These are phyloP conservation scores for Metrosideros polymorpha DNA, from an alignment of 441 rosid species.

Conservation along the genomic window DNA sequence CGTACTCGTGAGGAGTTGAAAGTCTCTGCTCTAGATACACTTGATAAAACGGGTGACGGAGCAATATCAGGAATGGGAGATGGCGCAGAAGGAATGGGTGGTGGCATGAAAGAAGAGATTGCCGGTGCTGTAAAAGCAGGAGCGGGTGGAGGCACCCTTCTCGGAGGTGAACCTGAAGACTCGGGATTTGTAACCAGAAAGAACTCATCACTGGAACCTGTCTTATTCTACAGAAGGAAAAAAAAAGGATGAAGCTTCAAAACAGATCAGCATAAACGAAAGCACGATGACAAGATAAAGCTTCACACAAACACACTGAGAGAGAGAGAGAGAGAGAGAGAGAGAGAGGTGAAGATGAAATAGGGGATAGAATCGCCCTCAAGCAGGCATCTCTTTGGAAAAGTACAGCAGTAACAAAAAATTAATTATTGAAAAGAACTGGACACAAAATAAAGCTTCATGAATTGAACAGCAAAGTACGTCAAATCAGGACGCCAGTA, in stretches of 20 bases:
- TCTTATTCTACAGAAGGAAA: constrained; percentile 29
- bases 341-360: neutral
- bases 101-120: constrained; percentile 2
- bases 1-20: constrained; percentile 54
- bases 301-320: neutral
- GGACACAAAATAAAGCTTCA: neutral
- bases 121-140: constrained; percentile 25
- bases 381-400: neutral
- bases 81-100: constrained; percentile 17
- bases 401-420: neutral
- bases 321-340: neutral
- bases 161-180: constrained; percentile 90
- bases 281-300: neutral
- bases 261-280: neutral
- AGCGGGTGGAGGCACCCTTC: constrained; percentile 72
- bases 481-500: neutral
- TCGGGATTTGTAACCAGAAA: constrained; percentile 80
- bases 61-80: constrained; percentile 34
- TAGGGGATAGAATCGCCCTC: neutral
- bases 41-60: constrained; percentile 51
- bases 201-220: constrained; percentile 72
- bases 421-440: neutral
- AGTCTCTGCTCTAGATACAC: constrained; percentile 57
- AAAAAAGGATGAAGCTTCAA: neutral
- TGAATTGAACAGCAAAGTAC: neutral